A percentile compares a stretch with the other conserved stretches of the same genome.
phyloP scores from a whole-genome alignment of 2,329 filamentous ascomycete species.

The Beauveria pseudobassiana region DNA sequence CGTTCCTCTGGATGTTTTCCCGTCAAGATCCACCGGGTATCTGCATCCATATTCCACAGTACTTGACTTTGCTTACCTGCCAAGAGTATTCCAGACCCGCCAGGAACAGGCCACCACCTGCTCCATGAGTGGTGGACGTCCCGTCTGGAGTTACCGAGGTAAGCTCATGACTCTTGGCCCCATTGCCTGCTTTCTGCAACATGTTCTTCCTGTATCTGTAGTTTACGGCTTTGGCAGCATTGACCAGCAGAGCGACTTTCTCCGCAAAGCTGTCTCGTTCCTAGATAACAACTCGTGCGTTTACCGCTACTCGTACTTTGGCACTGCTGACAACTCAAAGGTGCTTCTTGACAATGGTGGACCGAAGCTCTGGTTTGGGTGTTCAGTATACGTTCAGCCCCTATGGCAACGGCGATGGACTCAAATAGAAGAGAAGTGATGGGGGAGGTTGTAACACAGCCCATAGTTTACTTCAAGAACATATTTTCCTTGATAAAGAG shows the following conservation, averaged over 20 bases:
- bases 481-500: too few relatives aligned
- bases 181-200: background rate
- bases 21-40: background rate
- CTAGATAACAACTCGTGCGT: slow-evolving; percentile 32
- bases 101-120: background rate
- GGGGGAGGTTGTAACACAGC: too few relatives aligned
- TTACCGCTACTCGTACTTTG: slow-evolving; percentile 33
- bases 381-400: slow-evolving; percentile 11
- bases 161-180: background rate
- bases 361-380: slow-evolving; percentile 1
- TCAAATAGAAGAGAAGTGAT: background rate
- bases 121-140: slow-evolving; percentile 23
- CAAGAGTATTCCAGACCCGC: background rate
- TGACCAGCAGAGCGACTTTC: slow-evolving; percentile 30
- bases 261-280: slow-evolving; percentile 34
- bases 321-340: slow-evolving; percentile 16
- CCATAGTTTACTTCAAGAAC: too few relatives aligned
- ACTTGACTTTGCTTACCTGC: background rate
- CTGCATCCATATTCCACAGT: background rate
- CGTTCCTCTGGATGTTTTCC: background rate
- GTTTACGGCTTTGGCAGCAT: slow-evolving; percentile 26
- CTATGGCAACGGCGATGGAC: slow-evolving; percentile 7
- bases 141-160: slow-evolving; percentile 39
- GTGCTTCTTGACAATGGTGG: slow-evolving; percentile 13
- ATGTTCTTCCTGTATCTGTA: background rate